A percentile compares a stretch with the other conserved stretches of the same genome.
phyloP scores from a whole-genome alignment of 202 grass and related monocot genomes.

The Setaria viridis region DNA sequence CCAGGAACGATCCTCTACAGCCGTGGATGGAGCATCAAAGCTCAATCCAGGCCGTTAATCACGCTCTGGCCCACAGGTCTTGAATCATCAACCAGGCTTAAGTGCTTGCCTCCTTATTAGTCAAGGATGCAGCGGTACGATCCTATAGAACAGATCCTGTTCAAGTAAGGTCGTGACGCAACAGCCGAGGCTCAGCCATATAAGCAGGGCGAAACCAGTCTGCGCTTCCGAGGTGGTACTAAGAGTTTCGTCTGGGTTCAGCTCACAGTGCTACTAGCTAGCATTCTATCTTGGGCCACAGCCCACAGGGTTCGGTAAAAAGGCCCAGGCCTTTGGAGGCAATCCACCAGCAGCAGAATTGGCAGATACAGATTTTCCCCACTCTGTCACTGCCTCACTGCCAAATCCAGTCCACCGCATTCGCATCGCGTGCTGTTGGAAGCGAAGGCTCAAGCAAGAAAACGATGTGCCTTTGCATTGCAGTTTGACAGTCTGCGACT shows the following conservation, averaged over 20 bases:
- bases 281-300: neutral
- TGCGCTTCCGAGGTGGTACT: neutral
- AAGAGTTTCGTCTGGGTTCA: neutral
- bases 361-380: too few relatives aligned
- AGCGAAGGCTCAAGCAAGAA: too few relatives aligned
- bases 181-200: rapidly evolving
- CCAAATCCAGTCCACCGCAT: too few relatives aligned
- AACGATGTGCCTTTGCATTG: too few relatives aligned
- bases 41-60: neutral
- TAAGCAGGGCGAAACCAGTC: neutral
- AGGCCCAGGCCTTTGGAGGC: neutral
- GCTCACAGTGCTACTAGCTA: neutral
- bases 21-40: neutral
- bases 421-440: too few relatives aligned
- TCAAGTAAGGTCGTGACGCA: slow-evolving; percentile 23
- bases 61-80: slow-evolving; percentile 26
- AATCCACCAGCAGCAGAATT: neutral
- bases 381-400: too few relatives aligned
- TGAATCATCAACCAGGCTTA: neutral
- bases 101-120: slow-evolving; percentile 28
- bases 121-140: slow-evolving; percentile 31
- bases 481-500: too few relatives aligned
- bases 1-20: slow-evolving; percentile 6
- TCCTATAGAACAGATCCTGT: slow-evolving; percentile 36
- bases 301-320: neutral